Base-by-base conservation (phyloP, 129 eudicot species). In the Helianthus annuus region DNA sequence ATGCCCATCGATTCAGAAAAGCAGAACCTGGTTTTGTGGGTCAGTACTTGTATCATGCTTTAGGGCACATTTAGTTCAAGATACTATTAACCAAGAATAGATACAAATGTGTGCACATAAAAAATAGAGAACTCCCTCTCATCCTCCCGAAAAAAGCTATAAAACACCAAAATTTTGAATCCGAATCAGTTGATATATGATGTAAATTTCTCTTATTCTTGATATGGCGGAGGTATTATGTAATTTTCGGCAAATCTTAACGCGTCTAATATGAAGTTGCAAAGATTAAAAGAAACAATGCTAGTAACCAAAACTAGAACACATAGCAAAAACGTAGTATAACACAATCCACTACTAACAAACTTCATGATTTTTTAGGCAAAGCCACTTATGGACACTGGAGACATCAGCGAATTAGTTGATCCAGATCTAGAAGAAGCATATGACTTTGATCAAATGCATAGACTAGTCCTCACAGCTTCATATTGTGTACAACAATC, bases 11-110 rank as follows among this genome's bases (percentile, higher is more conserved):
- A 92, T 58, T 80, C 96, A 1, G 77, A 91, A 44, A 72, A 74
- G 70, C 91, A 80, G 67, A 85, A 84, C 76, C 85, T 92, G 51
- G 91, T 92, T 39, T 60, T 92, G 42, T 92, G 98, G 98, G 98
- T 92, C 60, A 69, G 70, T 69, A 70, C 61, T 17, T 13, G 4
- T 52, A 73, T 63, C 53, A 48, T 38, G 10, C 40, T 44, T 45
- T 44, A 11, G 22, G 12, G 7, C 42, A 70, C 3, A 14, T 36
- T 59, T n/a, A 12, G 11, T 22, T n/a, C 62, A 68, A 36, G 12
- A 55, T 48, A 12, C 36, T 10, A 16, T 6, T 12, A 15, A 48
- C 48, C 48, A 49, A 49, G 34, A 68, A n/a, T 40, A 36, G 19
- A 12, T 39, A 44, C 27, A 51, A n/a, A 48, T 45, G 61, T 15